Evolutionary conservation across 225 moss, liverwort and hornwort genomes (phyloP).

Genomic region (Antitrichia curtipendula): DNA sequence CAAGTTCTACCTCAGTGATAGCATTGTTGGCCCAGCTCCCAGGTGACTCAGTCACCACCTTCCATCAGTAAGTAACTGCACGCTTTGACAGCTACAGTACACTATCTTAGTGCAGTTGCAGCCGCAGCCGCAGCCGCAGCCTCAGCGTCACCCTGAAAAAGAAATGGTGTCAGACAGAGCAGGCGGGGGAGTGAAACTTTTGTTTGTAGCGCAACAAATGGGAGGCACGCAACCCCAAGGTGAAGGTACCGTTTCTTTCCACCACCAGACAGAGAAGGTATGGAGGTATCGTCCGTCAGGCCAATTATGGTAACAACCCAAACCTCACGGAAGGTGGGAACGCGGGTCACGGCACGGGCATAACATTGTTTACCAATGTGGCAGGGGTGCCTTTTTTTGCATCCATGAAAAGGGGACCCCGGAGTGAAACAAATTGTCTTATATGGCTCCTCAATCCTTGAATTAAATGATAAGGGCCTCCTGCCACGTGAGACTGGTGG

Average conservation of each 20-base stretch:
- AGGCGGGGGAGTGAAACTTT: neutral
- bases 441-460: too few species aligned
- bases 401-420: too few species aligned
- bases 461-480: too few species aligned
- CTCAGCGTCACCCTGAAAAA: neutral
- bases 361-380: too few species aligned
- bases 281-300: neutral
- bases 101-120: neutral
- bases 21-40: neutral
- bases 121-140: neutral
- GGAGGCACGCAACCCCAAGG: neutral
- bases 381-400: too few species aligned
- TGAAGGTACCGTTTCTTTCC: neutral
- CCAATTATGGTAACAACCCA: neutral
- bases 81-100: neutral
- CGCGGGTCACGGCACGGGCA: neutral
- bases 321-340: neutral
- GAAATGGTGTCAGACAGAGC: neutral
- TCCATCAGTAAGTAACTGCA: neutral
- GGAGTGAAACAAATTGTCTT: too few species aligned
- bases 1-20: too few species aligned
- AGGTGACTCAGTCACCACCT: neutral
- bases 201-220: neutral
- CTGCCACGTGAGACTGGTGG: too few species aligned
- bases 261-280: neutral